Evolutionary conservation across 768 basidiomycete species (phyloP).

Genomic region (Mycena floridula): DNA sequence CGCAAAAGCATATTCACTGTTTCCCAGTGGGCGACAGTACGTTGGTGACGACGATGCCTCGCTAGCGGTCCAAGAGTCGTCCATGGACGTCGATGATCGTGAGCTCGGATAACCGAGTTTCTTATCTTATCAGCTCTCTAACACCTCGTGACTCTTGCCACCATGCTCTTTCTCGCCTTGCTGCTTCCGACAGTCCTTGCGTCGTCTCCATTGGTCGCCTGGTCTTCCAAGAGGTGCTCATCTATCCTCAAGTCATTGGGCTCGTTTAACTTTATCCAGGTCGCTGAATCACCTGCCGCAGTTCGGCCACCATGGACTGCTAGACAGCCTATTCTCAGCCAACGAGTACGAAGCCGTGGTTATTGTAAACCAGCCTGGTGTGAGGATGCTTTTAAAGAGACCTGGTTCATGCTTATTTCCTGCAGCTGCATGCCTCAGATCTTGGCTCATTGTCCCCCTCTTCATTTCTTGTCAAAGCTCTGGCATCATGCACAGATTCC

Average conservation of each 20-base stretch:
- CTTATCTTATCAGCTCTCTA: too few species aligned
- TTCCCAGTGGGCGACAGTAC: not conserved
- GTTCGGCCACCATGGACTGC: conserved; percentile 26
- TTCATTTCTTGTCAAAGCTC: conserved; percentile 39
- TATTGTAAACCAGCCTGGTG: conserved; percentile 67
- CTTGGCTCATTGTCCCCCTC: conserved; percentile 51
- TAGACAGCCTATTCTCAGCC: conserved; percentile 40
- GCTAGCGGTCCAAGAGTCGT: not conserved
- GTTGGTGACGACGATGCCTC: not conserved
- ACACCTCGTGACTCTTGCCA: too few species aligned
- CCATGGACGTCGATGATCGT: not conserved
- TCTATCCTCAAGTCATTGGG: conserved; percentile 26
- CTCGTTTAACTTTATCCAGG: conserved; percentile 28
- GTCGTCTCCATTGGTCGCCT: conserved; percentile 63
- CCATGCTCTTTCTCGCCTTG: conserved; percentile 32
- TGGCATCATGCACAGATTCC: conserved; percentile 46
- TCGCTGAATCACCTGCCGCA: conserved; percentile 11
- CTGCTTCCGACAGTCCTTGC: conserved; percentile 44
- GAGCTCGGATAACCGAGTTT: not conserved
- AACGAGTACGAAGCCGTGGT: conserved; percentile 65
- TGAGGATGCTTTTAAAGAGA: conserved; percentile 28
- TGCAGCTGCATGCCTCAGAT: conserved; percentile 73
- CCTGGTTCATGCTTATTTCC: conserved; percentile 1
- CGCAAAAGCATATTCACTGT: conserved; percentile 17
- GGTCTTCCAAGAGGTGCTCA: conserved; percentile 62